Percentiles rank a stretch among this genome's conserved stretches.
Evolutionary conservation across 495 filamentous ascomycete species (phyloP).

Genomic region (Daldinia concentrica): DNA sequence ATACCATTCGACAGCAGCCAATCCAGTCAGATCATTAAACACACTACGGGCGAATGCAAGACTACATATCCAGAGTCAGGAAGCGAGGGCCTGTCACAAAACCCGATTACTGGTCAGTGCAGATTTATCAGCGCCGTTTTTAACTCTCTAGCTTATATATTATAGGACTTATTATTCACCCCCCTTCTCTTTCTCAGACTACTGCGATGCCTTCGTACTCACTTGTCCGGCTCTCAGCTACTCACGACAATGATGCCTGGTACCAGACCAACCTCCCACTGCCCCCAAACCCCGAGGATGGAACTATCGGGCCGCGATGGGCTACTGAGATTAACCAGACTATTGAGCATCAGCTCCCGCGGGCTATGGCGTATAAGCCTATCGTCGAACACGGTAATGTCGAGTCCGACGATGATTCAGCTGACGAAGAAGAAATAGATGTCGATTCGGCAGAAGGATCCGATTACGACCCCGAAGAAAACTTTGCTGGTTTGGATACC

Average conservation of each 20-base stretch:
- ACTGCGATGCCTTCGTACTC: conserved; percentile 51
- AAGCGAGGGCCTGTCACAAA: conserved; percentile 32
- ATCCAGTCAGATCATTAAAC: conserved; percentile 22
- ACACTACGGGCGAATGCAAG: conserved; percentile 49
- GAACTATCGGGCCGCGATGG: conserved; percentile 49
- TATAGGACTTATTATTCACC: conserved; percentile 57
- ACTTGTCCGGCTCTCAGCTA: conserved; percentile 56
- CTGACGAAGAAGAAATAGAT: conserved; percentile 30
- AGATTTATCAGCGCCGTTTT: neutral
- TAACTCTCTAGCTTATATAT: neutral
- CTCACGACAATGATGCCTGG: conserved; percentile 55
- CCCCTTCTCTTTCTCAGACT: conserved; percentile 45
- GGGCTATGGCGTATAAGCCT: conserved; percentile 35
- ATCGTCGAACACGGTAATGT: conserved; percentile 4
- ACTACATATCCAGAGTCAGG: conserved; percentile 48
- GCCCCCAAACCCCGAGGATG: conserved; percentile 33
- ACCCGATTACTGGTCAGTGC: conserved; percentile 56
- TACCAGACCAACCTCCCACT: conserved; percentile 54
- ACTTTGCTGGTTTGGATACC: conserved; percentile 31
- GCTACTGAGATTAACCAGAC: conserved; percentile 53
- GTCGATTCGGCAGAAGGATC: conserved; percentile 39
- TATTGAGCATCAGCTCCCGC: conserved; percentile 48
- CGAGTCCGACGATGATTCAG: conserved; percentile 17
- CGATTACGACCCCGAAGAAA: conserved; percentile 40
- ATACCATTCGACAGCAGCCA: conserved; percentile 40